Base-by-base conservation (phyloP, 805 yeast genomes). In the Kazachstania psychrophila region DNA sequence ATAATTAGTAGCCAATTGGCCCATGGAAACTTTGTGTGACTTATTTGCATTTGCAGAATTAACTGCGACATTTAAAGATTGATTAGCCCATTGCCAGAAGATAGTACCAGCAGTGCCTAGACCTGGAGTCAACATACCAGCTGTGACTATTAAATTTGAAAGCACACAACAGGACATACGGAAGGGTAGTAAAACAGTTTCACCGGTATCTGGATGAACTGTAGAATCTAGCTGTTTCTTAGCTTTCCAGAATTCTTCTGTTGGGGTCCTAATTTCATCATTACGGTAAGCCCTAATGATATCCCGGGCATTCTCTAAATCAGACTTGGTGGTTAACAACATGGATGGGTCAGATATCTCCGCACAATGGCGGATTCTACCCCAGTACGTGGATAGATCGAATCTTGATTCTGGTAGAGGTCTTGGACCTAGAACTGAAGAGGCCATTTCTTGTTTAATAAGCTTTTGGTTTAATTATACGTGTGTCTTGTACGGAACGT, bases 11-110 rank as follows among this genome's bases (percentile, higher is more conserved):
- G 78, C 65, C 35, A 92, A 68, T 61, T 92, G 96, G 36, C 65
- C 51, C 1, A 88, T 81, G 3, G 89, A 68, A 60, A 92, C 68
- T 1, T 96, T 96, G 51, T 88, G 94, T 0, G 95, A 82, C 57
- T 92, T 92, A 67, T 92, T 92, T 23, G 96, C 89, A 55, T 92
- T 92, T 29, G 97, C 92, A 28, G 92, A 85, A 62, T 92, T 92
- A 47, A 92, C 85, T 2, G 98, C 98, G 39, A 92, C 99, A 54
- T 92, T 92, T 46, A 92, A 70, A 16, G 96, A 85, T 64, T 92
- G 99, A 64, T 92, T 92, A 15, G 96, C 94, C 58, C 92, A 75
- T 64, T 92, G 99, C 99, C 98, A 92, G 62, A 92, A 89, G 16
- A 87, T 57, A 0, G 97, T 89, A 26, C 98, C 99, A 0, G 72